These are phyloP conservation scores for Candida pseudoglaebosa DNA, from an alignment of 805 yeast genomes.

Conservation along the genomic window DNA sequence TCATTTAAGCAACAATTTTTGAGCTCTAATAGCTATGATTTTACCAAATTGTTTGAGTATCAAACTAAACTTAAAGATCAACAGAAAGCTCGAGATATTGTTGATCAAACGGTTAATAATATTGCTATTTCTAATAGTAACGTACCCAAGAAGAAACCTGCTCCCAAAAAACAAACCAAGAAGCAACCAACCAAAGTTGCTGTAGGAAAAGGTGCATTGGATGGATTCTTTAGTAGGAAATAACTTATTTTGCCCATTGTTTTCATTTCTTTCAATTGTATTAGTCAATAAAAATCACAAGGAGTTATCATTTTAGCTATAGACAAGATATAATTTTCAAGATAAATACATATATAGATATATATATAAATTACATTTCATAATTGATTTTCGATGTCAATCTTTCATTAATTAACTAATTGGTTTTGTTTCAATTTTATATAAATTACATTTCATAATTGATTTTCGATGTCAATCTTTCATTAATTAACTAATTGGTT, in stretches of 20 bases:
- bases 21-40: constrained; percentile 16
- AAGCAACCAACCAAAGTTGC: constrained; percentile 41
- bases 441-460: too few species aligned
- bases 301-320: constrained; percentile 3
- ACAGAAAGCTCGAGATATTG: constrained; percentile 19
- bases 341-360: too few species aligned
- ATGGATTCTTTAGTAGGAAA: constrained; percentile 51
- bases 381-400: too few species aligned
- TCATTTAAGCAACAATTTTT: constrained; percentile 21
- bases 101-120: constrained; percentile 24
- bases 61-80: constrained; percentile 13
- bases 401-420: constrained; percentile 5
- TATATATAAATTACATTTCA: too few species aligned
- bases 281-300: constrained; percentile 2
- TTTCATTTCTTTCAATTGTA: background rate
- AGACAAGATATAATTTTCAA: background rate
- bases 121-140: constrained; percentile 16
- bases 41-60: constrained; percentile 16
- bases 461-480: too few species aligned
- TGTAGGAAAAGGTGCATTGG: constrained; percentile 64
- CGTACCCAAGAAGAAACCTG: constrained; percentile 19
- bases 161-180: constrained; percentile 14
- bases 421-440: background rate
- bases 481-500: constrained; percentile 4
- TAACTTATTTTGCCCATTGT: constrained; percentile 1